Base-by-base conservation (phyloP, 2,329 filamentous ascomycete species). In the Diaporthe nobilis region DNA sequence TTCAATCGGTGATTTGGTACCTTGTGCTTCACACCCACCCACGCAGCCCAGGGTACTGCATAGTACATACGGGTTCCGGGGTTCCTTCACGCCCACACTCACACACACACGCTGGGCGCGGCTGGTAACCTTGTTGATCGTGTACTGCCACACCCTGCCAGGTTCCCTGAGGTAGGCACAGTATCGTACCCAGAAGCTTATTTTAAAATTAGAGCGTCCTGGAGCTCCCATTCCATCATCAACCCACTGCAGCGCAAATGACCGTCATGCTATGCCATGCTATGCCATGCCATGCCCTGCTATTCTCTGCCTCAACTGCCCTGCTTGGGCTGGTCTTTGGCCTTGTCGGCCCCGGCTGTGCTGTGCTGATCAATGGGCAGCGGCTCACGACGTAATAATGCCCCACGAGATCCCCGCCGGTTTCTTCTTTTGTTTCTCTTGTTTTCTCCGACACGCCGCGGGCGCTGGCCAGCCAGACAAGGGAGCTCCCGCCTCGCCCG, bases 211-310 rank as follows among this genome's bases (percentile, higher is more conserved):
- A 42, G 65, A 55, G 49, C 65, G 49, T 22, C 65, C 65, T 42
- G 65, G 65, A 42, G 65, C 65, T 70, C 65, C 65, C 65, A 55
- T 70, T 70, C 65, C 65, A 70, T 70, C 65, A 70, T 70, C 65
- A 70, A 70, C 65, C 65, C 49, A 70, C 65, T 31, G 49, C 65
- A 28, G n/a, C 49, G 65, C 65, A 70, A 70, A 70, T 70, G 65
- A 70, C 65, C 22, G 65, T 68, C 49, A 70, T 70, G 65, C 65
- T 42, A 42, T 55, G 61, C 61, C 25, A 7, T 39, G 37, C 37
- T 13, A 39, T 13, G 37, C 37, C 37, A 20, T 34, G 42, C 42
- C 20, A 31, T 63, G 47, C 31, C 44, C 28, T 68, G 63, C 28
- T 49, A 8, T 25, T 15, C 25, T 34, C 17, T 49, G 9, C 20